Conservation (phyloP, 441 rosid species). For the Brassica balearica region DNA sequence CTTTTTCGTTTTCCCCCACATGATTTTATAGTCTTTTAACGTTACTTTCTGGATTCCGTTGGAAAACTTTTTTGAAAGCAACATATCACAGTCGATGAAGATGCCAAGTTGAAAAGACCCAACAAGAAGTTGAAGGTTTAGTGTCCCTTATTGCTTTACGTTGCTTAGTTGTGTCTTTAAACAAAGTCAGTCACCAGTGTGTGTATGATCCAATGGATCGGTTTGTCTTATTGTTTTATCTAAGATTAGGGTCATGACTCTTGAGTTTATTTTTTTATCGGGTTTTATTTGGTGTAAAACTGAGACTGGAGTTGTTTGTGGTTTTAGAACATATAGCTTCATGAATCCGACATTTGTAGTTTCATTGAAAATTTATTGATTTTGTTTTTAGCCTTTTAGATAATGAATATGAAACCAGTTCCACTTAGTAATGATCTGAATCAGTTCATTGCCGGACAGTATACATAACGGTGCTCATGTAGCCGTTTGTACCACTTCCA, state of each 20-base stretch:
- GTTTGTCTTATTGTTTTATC: constrained; percentile 3
- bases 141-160: constrained; percentile 7
- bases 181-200: neutral
- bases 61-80: constrained; percentile 35
- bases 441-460: constrained; percentile 17
- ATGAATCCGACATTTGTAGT: too few species aligned
- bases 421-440: constrained; percentile 13
- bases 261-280: neutral
- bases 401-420: neutral
- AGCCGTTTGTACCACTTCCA: constrained; percentile 16
- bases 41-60: constrained; percentile 36
- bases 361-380: too few species aligned
- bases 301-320: constrained; percentile 30
- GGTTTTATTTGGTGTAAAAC: neutral
- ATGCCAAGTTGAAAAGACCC: constrained; percentile 46
- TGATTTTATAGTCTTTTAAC: constrained; percentile 15
- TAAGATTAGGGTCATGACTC: constrained; percentile 10
- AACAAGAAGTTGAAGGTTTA: constrained; percentile 62
- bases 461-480: constrained; percentile 3
- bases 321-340: constrained; percentile 27
- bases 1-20: constrained; percentile 23
- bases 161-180: neutral
- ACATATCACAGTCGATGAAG: constrained; percentile 50
- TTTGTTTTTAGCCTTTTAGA: neutral
- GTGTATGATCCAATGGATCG: neutral